Evolutionary conservation across 352 stramenopile species (phyloP), one percentile per base, ranked within the genome.

Genomic region (Halophytophthora batemanensis): DNA sequence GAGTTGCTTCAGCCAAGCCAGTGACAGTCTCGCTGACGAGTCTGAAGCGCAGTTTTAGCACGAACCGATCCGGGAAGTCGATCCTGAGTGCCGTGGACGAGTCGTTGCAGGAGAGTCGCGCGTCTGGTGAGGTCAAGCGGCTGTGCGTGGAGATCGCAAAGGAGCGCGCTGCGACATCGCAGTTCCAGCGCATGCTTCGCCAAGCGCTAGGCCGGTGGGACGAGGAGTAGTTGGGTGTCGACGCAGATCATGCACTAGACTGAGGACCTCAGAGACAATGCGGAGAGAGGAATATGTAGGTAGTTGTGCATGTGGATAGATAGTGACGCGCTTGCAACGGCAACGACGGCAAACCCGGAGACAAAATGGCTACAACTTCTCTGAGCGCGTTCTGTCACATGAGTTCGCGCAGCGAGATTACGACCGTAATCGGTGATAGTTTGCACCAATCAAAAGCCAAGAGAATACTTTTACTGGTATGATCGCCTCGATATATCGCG

Each of bases 121-220:
- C 50, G 0, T 51, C 65, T 31, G 55, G 58, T 17, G 59, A 64
- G 38, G 53, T 85, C 48, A 76, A 78, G 47, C 45, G 59, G 21
- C 74, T 91, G 4, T 65, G 70, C 34, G 51, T 78, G 1, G 70
- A 82, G 47, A 83, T 89, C 38, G 58, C 75, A 15, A 77, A 66
- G 23, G 76, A 91, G 23, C 64, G 59, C 17, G 67, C 58, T 2
- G 67, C 70, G 3, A 59, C 74, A 1, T 67, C 71, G 3, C 64
- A 69, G 25, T 91, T 74, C 56, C 71, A 87, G 50, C 74, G 74
- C 39, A 77, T 86, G 61, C 64, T 91, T 8, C 71, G 64, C 7
- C 71, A 69, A 23, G 77, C 85, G 44, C 44, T 91, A 28, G 53
- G 59, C 23, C 65, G 66, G 14, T 87, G 74, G 72, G 46, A 54